Conservation (phyloP, 2,329 filamentous ascomycete species). For the Zymoseptoria passerinii region DNA sequence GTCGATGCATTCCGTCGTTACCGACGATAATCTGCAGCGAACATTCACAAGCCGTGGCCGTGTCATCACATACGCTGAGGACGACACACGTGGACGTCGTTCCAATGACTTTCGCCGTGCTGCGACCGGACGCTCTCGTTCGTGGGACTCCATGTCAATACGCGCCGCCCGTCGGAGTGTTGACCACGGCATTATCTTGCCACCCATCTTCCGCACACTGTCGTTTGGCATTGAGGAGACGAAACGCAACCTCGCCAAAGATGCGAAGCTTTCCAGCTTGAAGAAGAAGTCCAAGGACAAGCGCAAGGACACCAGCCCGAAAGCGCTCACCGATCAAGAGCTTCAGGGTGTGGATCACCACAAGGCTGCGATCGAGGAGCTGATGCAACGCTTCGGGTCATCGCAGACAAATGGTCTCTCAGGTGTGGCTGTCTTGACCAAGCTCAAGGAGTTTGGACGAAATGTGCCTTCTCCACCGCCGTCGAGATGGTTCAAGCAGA, state of each 20-base stretch:
- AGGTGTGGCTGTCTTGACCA: constrained; percentile 46
- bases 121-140: constrained; percentile 12
- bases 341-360: constrained; percentile 57
- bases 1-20: background rate
- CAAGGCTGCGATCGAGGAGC: constrained; percentile 48
- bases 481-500: constrained; percentile 49
- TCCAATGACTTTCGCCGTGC: background rate
- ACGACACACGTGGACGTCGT: background rate
- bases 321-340: constrained; percentile 14
- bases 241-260: constrained; percentile 16
- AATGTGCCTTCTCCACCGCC: constrained; percentile 61
- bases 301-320: constrained; percentile 24
- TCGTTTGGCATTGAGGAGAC: constrained; percentile 37
- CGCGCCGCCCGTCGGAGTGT: constrained; percentile 31
- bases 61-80: background rate
- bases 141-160: constrained; percentile 30
- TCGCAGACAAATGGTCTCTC: constrained; percentile 54
- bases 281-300: constrained; percentile 23
- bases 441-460: constrained; percentile 52
- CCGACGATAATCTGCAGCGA: background rate
- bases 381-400: constrained; percentile 52
- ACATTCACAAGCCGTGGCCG: background rate
- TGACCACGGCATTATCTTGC: constrained; percentile 37
- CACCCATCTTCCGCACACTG: constrained; percentile 38
- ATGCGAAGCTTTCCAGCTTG: constrained; percentile 9